These are phyloP conservation scores for Termitomyces sp. DNA, from an alignment of 768 basidiomycete genomes.

Conservation along the genomic window DNA sequence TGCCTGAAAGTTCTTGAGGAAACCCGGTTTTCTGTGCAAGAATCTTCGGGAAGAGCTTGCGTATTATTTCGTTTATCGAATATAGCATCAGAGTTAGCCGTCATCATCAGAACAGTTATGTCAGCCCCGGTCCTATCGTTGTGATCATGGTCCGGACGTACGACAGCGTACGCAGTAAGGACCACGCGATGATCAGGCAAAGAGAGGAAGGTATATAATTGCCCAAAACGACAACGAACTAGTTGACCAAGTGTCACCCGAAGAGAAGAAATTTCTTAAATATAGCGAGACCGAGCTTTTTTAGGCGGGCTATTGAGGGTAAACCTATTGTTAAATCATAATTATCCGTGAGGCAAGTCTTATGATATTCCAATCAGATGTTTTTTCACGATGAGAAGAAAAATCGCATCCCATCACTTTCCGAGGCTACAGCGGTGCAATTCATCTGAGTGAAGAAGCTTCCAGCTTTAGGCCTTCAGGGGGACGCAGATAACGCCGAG, in stretches of 20 bases:
- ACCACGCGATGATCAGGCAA: constrained; percentile 13
- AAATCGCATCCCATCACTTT: background rate
- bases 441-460: background rate
- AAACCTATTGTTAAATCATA: background rate
- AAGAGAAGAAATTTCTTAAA: background rate
- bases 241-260: background rate
- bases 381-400: background rate
- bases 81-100: background rate
- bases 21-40: background rate
- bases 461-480: background rate
- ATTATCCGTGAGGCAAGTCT: background rate
- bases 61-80: background rate
- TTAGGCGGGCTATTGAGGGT: too few species aligned
- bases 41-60: background rate
- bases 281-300: constrained; percentile 60
- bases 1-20: background rate
- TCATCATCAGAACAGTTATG: background rate
- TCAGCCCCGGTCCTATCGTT: background rate
- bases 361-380: background rate
- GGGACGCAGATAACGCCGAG: background rate
- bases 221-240: background rate
- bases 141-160: background rate
- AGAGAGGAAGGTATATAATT: constrained; percentile 17
- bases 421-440: background rate
- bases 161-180: constrained; percentile 6